Percentiles rank a stretch among this genome's conserved stretches.
phyloP scores from a whole-genome alignment of 331 rosid species.

The Rhamnella rubrinervis region DNA sequence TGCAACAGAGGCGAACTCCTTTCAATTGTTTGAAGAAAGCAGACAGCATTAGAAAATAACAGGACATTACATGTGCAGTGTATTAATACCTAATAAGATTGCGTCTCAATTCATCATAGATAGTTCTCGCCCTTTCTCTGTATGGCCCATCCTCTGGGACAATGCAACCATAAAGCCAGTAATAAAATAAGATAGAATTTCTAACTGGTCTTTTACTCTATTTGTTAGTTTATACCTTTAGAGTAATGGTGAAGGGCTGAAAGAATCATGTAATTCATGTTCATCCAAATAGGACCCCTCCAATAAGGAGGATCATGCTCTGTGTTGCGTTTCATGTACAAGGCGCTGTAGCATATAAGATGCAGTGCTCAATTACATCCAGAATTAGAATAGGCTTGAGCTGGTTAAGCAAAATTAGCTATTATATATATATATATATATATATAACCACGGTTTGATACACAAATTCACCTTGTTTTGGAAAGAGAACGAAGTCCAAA shows the following conservation, averaged over 20 bases:
- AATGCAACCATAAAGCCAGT: background rate
- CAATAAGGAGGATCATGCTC: constrained; percentile 91
- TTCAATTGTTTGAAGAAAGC: constrained; percentile 2
- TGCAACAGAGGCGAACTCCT: constrained; percentile 17
- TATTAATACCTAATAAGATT: constrained; percentile 44
- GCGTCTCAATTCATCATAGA: constrained; percentile 40
- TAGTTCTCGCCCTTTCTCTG: constrained; percentile 38
- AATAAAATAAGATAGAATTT: background rate
- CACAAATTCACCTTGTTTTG: constrained; percentile 66
- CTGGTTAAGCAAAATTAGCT: background rate
- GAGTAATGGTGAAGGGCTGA: constrained; percentile 90
- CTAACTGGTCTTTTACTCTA: background rate
- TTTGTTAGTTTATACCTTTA: constrained; percentile 46
- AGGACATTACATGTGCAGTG: background rate
- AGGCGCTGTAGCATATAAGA: constrained; percentile 43
- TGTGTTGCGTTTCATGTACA: constrained; percentile 90
- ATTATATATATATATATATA: too few species aligned
- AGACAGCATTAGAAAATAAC: background rate
- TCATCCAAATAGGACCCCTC: constrained; percentile 97
- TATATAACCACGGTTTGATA: background rate
- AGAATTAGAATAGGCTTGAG: constrained; percentile 24
- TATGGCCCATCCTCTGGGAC: constrained; percentile 47
- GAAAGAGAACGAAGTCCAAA: constrained; percentile 96
- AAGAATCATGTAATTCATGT: constrained; percentile 89
- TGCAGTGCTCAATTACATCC: constrained; percentile 5